These are phyloP conservation scores for Alternaria burnsii DNA, from an alignment of 2,329 filamentous ascomycete genomes.

Conservation along the genomic window DNA sequence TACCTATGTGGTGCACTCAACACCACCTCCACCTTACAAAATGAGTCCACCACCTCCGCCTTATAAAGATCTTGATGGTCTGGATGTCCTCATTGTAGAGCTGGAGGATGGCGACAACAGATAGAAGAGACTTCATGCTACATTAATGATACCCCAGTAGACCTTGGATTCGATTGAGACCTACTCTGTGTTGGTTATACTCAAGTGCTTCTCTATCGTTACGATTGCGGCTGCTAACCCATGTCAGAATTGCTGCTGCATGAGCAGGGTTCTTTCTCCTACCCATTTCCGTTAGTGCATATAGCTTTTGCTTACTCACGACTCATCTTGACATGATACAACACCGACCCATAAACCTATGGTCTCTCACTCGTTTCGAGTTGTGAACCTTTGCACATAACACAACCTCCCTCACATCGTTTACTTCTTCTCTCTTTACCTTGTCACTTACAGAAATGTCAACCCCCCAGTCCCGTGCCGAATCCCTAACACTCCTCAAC, in stretches of 20 bases:
- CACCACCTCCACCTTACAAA: not conserved
- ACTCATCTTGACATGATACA: not conserved
- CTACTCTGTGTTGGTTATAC: not conserved
- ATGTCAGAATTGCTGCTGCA: not conserved
- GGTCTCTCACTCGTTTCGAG: not conserved
- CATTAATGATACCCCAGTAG: not conserved
- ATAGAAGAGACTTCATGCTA: not conserved
- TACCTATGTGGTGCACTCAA: not conserved
- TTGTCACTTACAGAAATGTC: not conserved
- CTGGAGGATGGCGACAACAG: not conserved
- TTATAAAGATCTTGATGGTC: not conserved
- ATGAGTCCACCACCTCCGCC: not conserved
- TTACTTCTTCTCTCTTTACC: not conserved
- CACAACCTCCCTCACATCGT: not conserved
- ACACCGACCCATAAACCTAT: not conserved
- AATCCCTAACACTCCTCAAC: constrained; percentile 8
- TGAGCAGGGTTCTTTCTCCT: not conserved
- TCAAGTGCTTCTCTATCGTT: not conserved
- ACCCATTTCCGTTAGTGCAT: not conserved
- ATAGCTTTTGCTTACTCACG: not conserved
- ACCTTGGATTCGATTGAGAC: not conserved
- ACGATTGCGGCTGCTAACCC: no score
- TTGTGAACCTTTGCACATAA: not conserved
- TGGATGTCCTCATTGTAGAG: not conserved
- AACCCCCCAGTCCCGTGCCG: not conserved